phyloP scores from a whole-genome alignment of 2,329 filamentous ascomycete species.

The Talaromyces sp. region DNA sequence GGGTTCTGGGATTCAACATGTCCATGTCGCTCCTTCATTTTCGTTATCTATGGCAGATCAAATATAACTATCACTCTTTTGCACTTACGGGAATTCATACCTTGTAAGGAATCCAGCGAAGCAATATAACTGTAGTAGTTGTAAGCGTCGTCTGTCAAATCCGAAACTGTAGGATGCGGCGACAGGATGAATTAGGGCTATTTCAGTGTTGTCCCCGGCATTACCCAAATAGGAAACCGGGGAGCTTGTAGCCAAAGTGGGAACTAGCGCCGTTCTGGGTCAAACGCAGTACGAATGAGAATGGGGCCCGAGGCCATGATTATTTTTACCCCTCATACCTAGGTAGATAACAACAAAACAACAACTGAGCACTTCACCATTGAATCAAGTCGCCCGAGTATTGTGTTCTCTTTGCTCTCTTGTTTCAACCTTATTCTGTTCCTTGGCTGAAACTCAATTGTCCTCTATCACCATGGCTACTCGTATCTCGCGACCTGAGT shows the following conservation, averaged over 20 bases:
- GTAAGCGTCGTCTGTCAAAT: too few relatives aligned
- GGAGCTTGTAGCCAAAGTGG: neutral
- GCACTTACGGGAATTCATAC: neutral
- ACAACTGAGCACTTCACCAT: neutral
- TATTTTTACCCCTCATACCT: neutral
- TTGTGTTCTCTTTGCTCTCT: neutral
- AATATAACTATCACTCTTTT: neutral
- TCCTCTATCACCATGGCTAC: slow-evolving; percentile 54
- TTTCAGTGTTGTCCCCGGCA: too few relatives aligned
- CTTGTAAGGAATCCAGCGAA: too few relatives aligned
- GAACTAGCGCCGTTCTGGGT: neutral
- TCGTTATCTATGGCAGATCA: neutral
- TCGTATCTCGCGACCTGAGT: slow-evolving; percentile 65
- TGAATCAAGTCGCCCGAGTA: too few relatives aligned
- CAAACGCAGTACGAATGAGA: slow-evolving; percentile 1
- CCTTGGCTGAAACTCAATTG: neutral
- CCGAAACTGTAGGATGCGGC: too few relatives aligned
- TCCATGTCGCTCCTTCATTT: neutral
- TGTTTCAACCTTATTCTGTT: neutral
- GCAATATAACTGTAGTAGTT: too few relatives aligned
- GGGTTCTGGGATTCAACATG: neutral
- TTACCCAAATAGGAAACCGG: neutral
- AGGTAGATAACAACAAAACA: too few relatives aligned
- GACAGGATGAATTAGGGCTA: too few relatives aligned
- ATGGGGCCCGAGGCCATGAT: neutral